phyloP scores from a whole-genome alignment of 78 protist genomes.

The Salpingoeca rosetta region DNA sequence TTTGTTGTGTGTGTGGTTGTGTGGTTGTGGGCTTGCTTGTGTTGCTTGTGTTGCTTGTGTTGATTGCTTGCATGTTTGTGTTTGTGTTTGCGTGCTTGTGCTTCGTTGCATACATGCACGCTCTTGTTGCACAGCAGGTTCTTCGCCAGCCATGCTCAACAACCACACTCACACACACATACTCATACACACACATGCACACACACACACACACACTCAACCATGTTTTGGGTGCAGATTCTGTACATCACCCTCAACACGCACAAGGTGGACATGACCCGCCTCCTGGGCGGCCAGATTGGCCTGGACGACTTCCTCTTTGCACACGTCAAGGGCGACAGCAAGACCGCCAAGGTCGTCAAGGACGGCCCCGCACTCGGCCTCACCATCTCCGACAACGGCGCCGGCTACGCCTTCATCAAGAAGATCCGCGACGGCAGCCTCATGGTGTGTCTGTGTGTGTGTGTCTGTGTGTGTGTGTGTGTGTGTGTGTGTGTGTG shows the following conservation, averaged over 20 bases:
- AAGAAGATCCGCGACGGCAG: background rate
- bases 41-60: background rate
- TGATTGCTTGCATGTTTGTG: background rate
- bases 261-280: background rate
- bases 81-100: background rate
- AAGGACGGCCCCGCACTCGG: background rate
- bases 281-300: background rate
- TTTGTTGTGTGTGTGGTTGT: no score
- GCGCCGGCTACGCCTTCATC: conserved; percentile 4
- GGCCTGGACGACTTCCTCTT: background rate
- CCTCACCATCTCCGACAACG: conserved; percentile 1
- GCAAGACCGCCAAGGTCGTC: background rate
- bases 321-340: background rate
- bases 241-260: background rate
- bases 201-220: background rate
- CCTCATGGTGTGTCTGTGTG: background rate
- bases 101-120: background rate
- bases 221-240: background rate
- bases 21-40: no score
- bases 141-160: background rate
- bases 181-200: background rate
- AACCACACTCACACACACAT: background rate
- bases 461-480: no score
- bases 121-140: background rate
- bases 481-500: no score